Conservation (phyloP, 441 rosid species). For the Eruca vesicaria region DNA sequence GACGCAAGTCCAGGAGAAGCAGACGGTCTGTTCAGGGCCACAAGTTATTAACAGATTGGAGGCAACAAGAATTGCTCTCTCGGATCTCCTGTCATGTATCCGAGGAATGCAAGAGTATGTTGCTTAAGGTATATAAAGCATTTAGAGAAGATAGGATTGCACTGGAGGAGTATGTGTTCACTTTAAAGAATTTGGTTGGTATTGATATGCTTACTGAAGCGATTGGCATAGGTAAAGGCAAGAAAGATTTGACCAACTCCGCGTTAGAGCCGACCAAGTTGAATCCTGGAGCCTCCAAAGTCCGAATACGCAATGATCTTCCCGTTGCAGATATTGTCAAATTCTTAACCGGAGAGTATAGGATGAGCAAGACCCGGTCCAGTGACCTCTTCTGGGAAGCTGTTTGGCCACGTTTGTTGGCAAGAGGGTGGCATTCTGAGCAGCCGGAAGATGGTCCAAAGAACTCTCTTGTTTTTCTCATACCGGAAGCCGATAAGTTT, state of each 20-base stretch:
- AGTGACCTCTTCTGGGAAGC: constrained; percentile 96
- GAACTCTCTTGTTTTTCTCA: constrained; percentile 68
- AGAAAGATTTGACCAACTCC: constrained; percentile 63
- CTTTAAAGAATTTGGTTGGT: constrained; percentile 53
- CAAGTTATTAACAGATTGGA: constrained; percentile 69
- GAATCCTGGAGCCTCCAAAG: constrained; percentile 43
- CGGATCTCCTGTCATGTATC: constrained; percentile 53
- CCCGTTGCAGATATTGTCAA: constrained; percentile 59
- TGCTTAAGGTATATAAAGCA: constrained; percentile 56
- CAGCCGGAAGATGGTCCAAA: constrained; percentile 57
- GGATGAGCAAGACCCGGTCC: constrained; percentile 79
- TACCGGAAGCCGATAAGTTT: constrained; percentile 66
- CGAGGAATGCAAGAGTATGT: constrained; percentile 47
- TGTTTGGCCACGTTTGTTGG: constrained; percentile 92
- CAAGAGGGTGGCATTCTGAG: constrained; percentile 94
- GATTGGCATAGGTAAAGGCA: constrained; percentile 78
- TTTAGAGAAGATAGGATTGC: constrained; percentile 62
- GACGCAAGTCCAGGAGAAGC: constrained; percentile 49
- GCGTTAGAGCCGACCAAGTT: constrained; percentile 54
- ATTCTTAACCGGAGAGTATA: constrained; percentile 64
- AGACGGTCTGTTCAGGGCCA: constrained; percentile 55
- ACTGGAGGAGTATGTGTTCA: constrained; percentile 64
- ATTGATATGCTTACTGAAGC: constrained; percentile 50
- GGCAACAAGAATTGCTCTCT: constrained; percentile 72
- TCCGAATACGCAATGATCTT: constrained; percentile 77